A percentile compares a stretch with the other conserved stretches of the same genome.
These are phyloP conservation scores for Saturnispora gosingensis DNA, from an alignment of 805 yeast genomes.

Conservation along the genomic window DNA sequence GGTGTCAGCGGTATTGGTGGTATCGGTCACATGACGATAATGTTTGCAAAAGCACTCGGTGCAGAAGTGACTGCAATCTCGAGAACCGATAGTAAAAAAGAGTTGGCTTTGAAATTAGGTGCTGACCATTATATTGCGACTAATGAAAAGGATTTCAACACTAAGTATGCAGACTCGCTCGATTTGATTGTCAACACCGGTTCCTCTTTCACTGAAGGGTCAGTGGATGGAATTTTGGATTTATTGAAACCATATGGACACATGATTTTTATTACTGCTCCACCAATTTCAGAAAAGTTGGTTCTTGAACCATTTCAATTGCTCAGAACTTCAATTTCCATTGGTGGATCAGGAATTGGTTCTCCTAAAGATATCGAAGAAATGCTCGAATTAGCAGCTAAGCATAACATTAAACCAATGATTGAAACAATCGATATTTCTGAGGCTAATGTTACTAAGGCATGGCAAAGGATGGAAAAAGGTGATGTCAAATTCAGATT, in stretches of 20 bases:
- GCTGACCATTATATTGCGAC: constrained; percentile 50
- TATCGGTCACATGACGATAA: constrained; percentile 37
- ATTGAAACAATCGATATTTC: constrained; percentile 40
- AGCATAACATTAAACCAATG: constrained; percentile 41
- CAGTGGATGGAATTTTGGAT: constrained; percentile 19
- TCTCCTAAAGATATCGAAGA: constrained; percentile 36
- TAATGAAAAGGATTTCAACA: constrained; percentile 35
- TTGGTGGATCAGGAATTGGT: constrained; percentile 33
- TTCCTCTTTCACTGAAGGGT: constrained; percentile 29
- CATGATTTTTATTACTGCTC: constrained; percentile 24
- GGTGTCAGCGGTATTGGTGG: constrained; percentile 44
- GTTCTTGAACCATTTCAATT: constrained; percentile 28
- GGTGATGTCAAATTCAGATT: constrained; percentile 49
- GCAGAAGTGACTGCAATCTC: constrained; percentile 52
- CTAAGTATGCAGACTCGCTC: constrained; percentile 26
- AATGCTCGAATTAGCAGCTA: constrained; percentile 40
- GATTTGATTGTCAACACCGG: constrained; percentile 45
- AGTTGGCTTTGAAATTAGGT: constrained; percentile 41
- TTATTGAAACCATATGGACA: constrained; percentile 28
- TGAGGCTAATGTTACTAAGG: constrained; percentile 34
- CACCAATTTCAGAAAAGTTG: constrained; percentile 28
- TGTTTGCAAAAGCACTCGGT: constrained; percentile 50
- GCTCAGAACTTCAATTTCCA: constrained; percentile 25
- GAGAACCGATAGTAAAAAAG: constrained; percentile 39
- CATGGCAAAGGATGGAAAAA: constrained; percentile 37